phyloP scores from a whole-genome alignment of 768 basidiomycete species.

The Leccinum uliginosum region DNA sequence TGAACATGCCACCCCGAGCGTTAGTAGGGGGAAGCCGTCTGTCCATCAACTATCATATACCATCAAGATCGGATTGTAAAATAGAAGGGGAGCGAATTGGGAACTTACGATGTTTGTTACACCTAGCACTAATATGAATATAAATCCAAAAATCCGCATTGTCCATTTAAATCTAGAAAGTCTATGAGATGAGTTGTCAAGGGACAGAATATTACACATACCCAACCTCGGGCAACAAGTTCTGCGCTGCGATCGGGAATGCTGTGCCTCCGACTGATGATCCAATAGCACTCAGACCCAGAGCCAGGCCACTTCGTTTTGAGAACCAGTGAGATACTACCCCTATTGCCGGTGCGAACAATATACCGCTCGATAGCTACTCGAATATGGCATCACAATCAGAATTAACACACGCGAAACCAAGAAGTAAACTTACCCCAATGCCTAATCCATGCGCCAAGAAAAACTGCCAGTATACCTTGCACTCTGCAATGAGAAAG shows the following conservation, averaged over 20 bases:
- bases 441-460: conserved; percentile 66
- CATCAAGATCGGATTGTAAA: not conserved
- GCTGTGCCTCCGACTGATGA: conserved; percentile 66
- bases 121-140: conserved; percentile 43
- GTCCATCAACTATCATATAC: conserved; percentile 26
- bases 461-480: conserved; percentile 67
- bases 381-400: not conserved
- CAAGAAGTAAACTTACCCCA: conserved; percentile 44
- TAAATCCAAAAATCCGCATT: conserved; percentile 62
- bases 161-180: conserved; percentile 66
- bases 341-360: conserved; percentile 59
- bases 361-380: conserved; percentile 44
- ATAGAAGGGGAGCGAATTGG: not conserved
- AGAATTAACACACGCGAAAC: not conserved
- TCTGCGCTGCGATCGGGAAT: conserved; percentile 58
- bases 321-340: conserved; percentile 75
- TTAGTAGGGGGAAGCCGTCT: conserved; percentile 53
- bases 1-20: conserved; percentile 54
- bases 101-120: conserved; percentile 43
- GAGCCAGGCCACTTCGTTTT: conserved; percentile 46
- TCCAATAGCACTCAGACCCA: conserved; percentile 62
- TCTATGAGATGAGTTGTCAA: not conserved
- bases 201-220: conserved; percentile 23
- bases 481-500: conserved; percentile 65
- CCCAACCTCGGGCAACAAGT: conserved; percentile 53